Conservation (phyloP, 768 basidiomycete species). For the Daedaleopsis nitida region DNA sequence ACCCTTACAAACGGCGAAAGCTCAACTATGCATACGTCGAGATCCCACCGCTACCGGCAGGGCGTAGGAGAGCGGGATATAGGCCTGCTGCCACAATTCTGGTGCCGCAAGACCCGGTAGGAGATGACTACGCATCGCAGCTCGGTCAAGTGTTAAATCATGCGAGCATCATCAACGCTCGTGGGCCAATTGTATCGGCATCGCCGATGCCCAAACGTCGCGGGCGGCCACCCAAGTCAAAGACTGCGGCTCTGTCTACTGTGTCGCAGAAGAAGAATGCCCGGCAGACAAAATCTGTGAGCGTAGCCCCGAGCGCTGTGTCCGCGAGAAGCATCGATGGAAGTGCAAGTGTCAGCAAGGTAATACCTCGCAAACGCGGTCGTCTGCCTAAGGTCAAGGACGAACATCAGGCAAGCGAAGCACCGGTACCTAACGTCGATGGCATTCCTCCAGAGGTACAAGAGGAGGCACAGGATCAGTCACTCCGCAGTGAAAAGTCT, state of each 20-base stretch:
- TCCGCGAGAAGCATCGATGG: background rate
- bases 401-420: background rate
- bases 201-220: background rate
- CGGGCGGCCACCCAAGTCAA: background rate
- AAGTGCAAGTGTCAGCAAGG: background rate
- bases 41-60: conserved; percentile 2
- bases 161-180: background rate
- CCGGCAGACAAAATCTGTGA: background rate
- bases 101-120: background rate
- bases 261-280: background rate
- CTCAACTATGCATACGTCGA: background rate
- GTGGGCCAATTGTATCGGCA: background rate
- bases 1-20: conserved; percentile 2
- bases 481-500: background rate
- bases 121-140: background rate
- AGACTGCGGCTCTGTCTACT: background rate
- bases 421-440: background rate
- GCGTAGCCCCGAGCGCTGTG: background rate
- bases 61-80: background rate
- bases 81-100: background rate
- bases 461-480: background rate
- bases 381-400: background rate
- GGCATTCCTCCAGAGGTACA: background rate
- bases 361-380: conserved; percentile 2
- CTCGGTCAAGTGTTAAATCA: background rate